Evolutionary conservation across 2,329 filamentous ascomycete species (phyloP).

Genomic region (Pseudopyrenochaeta lycopersici): DNA sequence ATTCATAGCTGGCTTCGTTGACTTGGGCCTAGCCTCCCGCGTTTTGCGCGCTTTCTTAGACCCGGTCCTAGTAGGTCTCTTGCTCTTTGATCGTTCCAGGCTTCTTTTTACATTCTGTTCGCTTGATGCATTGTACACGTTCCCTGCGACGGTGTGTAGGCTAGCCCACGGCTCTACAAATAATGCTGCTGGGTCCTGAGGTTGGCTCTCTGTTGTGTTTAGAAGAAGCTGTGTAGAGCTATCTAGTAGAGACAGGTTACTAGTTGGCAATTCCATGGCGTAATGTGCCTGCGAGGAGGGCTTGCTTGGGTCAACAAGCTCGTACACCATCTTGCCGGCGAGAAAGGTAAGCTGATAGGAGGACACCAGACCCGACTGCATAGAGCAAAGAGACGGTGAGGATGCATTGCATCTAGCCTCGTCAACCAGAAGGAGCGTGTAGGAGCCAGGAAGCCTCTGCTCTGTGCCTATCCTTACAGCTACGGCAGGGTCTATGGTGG

Average conservation of each 20-base stretch:
- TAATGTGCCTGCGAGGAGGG: not conserved
- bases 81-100: no score
- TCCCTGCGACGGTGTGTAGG: not conserved
- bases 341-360: not conserved
- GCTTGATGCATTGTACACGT: not conserved
- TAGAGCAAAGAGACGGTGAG: not conserved
- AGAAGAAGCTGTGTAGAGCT: conserved; percentile 1
- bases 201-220: not conserved
- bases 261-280: not conserved
- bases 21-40: not conserved
- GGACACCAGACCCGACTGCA: not conserved
- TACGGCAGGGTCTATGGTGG: not conserved
- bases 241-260: not conserved
- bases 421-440: not conserved
- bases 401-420: not conserved
- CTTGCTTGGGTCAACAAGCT: conserved; percentile 2
- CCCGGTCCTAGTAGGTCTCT: not conserved
- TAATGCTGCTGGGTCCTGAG: not conserved
- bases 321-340: not conserved
- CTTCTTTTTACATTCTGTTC: not conserved
- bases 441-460: not conserved
- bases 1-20: not conserved
- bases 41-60: not conserved
- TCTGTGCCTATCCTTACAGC: not conserved
- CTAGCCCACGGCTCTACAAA: not conserved